Percentiles rank a stretch among this genome's conserved stretches.
These are phyloP conservation scores for Priceomyces castillae DNA, from an alignment of 805 yeast genomes.

Conservation along the genomic window DNA sequence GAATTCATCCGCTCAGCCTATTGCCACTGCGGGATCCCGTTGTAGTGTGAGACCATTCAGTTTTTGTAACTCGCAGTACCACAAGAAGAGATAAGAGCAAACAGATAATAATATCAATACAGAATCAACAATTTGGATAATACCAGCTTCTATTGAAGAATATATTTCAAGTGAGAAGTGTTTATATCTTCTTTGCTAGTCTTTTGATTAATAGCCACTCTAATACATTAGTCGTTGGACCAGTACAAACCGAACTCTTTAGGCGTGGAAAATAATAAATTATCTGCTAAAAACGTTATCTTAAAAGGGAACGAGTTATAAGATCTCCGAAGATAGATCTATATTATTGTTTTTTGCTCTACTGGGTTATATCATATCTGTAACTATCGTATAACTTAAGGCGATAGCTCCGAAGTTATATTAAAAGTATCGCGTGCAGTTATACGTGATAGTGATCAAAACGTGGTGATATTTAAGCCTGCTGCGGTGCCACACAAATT, in stretches of 20 bases:
- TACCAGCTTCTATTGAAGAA: not conserved
- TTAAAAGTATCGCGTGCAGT: too few relatives aligned
- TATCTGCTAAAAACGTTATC: not conserved
- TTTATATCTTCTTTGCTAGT: not conserved
- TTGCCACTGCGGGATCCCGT: too few relatives aligned
- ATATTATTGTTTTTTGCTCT: not conserved
- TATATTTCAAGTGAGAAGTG: not conserved
- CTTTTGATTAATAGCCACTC: not conserved
- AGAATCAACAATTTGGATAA: not conserved
- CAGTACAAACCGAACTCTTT: not conserved
- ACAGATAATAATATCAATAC: not conserved
- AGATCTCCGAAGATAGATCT: not conserved
- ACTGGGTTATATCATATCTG: not conserved
- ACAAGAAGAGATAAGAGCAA: slow-evolving; percentile 1
- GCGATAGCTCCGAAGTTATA: too few relatives aligned
- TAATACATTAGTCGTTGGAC: not conserved
- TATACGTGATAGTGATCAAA: too few relatives aligned
- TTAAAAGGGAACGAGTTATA: not conserved
- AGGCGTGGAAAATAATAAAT: not conserved
- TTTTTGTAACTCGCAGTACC: slow-evolving; percentile 2
- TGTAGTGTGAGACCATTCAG: too few relatives aligned
- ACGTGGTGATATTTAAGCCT: not conserved
- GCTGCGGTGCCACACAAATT: not conserved
- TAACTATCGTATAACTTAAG: too few relatives aligned
- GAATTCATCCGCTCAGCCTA: too few relatives aligned